Base-by-base conservation (phyloP, 2,329 filamentous ascomycete genomes). In the Ilyonectria destructans region DNA sequence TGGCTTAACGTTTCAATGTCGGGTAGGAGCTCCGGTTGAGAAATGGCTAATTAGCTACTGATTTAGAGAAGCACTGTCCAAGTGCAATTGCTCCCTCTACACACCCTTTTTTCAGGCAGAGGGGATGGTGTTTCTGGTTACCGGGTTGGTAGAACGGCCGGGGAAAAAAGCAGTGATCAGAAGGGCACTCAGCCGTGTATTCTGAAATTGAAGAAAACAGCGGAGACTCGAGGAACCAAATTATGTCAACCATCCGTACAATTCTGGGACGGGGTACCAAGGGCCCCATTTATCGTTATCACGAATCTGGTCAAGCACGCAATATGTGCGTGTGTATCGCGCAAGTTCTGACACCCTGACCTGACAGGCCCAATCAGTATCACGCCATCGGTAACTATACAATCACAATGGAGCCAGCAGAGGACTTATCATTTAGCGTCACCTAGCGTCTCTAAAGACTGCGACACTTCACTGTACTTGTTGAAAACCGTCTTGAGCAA, bases 281-380 rank as follows among this genome's bases (percentile, higher is more conserved):
- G 6, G 5, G 3, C 40, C n/a, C 15, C 10, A 26, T 26, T 43
- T 21, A 26, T 43, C 29, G 48, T 54, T 61, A 43, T 60, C 45
- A 35, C 26, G 35, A 54, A 61, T 58, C 51, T 54, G 33, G 12
- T 15, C 58, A 40, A 66, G 58, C 63, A 66, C 63, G 63, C 63
- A 66, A 66, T 66, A 40, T 21, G 33, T 57, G 48, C 58, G 43
- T 37, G 55, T 45, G n/a, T 26, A 62, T 66, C 35, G 45, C 63
- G 58, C 26, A 31, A 66, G 26, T 37, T 45, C 8, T 17, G 49
- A 60, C 49, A 49, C 49, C 40, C 31, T 40, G 17, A 58, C 56
- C 46, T 51, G 45, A 58, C 43, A 66, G 63, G 52, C 62, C 57
- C 37, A 65, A 55, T 21, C 52, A 46, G 35, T 45, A 66, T 66